A percentile compares a stretch with the other conserved stretches of the same genome.
These are phyloP conservation scores for Pleurotus tuoliensis DNA, from an alignment of 768 basidiomycete genomes.

Conservation along the genomic window DNA sequence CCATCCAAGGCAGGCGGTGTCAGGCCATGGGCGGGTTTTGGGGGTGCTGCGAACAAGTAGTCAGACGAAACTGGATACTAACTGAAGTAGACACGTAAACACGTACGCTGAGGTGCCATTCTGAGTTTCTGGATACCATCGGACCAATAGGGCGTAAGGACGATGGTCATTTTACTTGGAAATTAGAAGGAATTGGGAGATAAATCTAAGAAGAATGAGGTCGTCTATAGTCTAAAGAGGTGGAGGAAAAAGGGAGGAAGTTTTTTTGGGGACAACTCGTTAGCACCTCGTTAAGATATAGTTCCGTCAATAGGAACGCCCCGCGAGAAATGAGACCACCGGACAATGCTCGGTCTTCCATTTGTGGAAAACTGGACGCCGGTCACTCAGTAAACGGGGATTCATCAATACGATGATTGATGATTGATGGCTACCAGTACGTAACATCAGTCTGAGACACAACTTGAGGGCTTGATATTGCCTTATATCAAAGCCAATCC, in stretches of 20 bases:
- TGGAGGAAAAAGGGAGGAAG: neutral
- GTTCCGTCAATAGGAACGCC: neutral
- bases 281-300: slow-evolving; percentile 1
- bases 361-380: slow-evolving; percentile 8
- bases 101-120: slow-evolving; percentile 53
- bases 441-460: neutral
- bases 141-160: slow-evolving; percentile 69
- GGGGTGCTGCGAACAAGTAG: slow-evolving; percentile 28
- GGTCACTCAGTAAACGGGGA: neutral
- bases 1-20: slow-evolving; percentile 56
- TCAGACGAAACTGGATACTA: slow-evolving; percentile 3
- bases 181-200: neutral
- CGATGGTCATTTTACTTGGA: slow-evolving; percentile 43
- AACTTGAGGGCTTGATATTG: neutral
- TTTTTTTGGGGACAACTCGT: neutral
- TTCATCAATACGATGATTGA: neutral
- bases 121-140: slow-evolving; percentile 72
- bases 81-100: slow-evolving; percentile 3
- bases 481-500: neutral
- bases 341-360: slow-evolving; percentile 5
- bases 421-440: slow-evolving; percentile 4
- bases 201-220: neutral
- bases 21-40: slow-evolving; percentile 48
- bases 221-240: neutral
- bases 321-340: neutral